These are phyloP conservation scores for Lodderomyces jiufengensis DNA, from an alignment of 1,139 yeast species.

Conservation along the genomic window DNA sequence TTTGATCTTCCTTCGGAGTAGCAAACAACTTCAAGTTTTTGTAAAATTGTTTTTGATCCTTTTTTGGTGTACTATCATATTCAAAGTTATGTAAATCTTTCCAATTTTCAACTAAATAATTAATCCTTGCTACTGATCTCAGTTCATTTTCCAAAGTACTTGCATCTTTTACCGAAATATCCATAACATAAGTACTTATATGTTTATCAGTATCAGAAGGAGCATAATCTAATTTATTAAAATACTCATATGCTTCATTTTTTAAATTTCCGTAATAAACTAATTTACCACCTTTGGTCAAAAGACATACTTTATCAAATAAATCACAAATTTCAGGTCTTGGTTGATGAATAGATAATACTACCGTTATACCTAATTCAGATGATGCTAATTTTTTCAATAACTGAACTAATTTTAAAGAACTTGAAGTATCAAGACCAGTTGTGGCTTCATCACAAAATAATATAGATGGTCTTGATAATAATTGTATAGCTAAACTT, in stretches of 20 bases:
- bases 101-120: constrained; percentile 51
- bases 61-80: constrained; percentile 6
- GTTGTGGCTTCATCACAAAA: constrained; percentile 90
- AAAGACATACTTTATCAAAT: constrained; percentile 68
- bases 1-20: constrained; percentile 24
- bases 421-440: constrained; percentile 79
- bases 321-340: constrained; percentile 65
- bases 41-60: constrained; percentile 16
- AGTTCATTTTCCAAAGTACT: constrained; percentile 40
- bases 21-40: constrained; percentile 24
- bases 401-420: constrained; percentile 61
- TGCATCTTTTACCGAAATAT: constrained; percentile 67
- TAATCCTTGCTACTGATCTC: constrained; percentile 42
- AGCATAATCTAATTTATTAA: constrained; percentile 21
- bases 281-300: constrained; percentile 64
- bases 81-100: constrained; percentile 14
- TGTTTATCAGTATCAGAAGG: constrained; percentile 9
- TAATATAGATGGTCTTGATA: constrained; percentile 71
- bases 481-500: constrained; percentile 73
- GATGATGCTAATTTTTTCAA: constrained; percentile 50
- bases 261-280: constrained; percentile 55
- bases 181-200: constrained; percentile 63
- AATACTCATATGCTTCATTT: constrained; percentile 46
- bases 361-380: constrained; percentile 62
- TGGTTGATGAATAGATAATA: constrained; percentile 83